Percentiles rank a stretch among this genome's conserved stretches.
Conservation (phyloP, 208 protist species). For the Acanthamoeba lenticulata region DNA sequence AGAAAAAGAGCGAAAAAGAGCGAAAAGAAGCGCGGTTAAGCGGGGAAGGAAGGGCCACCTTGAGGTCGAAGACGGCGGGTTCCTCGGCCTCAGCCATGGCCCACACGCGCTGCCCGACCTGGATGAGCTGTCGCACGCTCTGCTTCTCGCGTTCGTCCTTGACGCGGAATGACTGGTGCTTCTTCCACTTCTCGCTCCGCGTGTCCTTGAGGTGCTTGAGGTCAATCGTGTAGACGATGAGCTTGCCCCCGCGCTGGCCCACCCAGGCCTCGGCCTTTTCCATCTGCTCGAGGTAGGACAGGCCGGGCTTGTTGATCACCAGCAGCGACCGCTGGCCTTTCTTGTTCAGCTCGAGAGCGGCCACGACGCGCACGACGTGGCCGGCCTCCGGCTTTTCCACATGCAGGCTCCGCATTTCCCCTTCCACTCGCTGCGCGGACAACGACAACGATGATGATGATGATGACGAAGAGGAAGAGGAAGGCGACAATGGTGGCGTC, state of each 20-base stretch:
- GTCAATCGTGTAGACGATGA: not conserved
- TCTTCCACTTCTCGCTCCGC: slow-evolving; percentile 16
- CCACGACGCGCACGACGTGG: not conserved
- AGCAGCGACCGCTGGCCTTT: slow-evolving; percentile 5
- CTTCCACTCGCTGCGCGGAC: not conserved
- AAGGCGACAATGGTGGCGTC: no score
- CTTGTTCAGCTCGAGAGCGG: slow-evolving; percentile 11
- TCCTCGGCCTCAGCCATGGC: slow-evolving; percentile 17
- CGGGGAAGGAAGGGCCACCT: not conserved
- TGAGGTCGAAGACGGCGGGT: not conserved
- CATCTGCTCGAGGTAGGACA: not conserved
- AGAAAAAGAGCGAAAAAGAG: not conserved
- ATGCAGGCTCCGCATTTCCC: not conserved
- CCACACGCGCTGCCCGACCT: slow-evolving; percentile 34
- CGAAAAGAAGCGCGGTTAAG: not conserved
- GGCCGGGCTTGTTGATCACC: slow-evolving; percentile 13
- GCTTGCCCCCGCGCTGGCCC: slow-evolving; percentile 2
- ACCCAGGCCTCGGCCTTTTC: slow-evolving; percentile 18
- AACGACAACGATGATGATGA: not conserved
- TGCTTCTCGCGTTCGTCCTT: slow-evolving; percentile 24
- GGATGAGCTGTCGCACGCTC: slow-evolving; percentile 12
- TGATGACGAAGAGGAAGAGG: not conserved
- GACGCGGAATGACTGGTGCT: not conserved
- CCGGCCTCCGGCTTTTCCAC: not conserved
- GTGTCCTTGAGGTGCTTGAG: slow-evolving; percentile 13